A percentile compares a stretch with the other conserved stretches of the same genome.
phyloP scores from a whole-genome alignment of 805 yeast species.

The Saccharomycopsis guyanensis region DNA sequence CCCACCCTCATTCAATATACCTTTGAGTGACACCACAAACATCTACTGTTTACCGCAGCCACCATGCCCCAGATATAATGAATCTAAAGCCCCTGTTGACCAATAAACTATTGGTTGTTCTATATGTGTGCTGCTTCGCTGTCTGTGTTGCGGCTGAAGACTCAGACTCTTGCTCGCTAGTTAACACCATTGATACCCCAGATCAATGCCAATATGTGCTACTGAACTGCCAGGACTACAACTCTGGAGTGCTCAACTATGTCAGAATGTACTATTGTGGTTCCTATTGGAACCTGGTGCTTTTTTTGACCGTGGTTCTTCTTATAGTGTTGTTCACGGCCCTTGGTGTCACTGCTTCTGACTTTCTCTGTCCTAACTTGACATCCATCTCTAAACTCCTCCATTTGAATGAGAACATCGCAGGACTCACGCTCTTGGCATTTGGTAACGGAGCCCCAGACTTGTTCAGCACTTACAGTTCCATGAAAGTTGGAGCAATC shows the following conservation, averaged over 20 bases:
- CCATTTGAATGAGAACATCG: slow-evolving; percentile 63
- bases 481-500: slow-evolving; percentile 64
- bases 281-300: slow-evolving; percentile 2
- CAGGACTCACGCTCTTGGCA: slow-evolving; percentile 83
- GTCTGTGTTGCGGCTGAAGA: too few relatives aligned
- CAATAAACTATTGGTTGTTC: too few relatives aligned
- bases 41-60: too few relatives aligned
- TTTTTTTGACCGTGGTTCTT: slow-evolving; percentile 22
- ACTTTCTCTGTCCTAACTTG: slow-evolving; percentile 73
- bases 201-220: slow-evolving; percentile 35
- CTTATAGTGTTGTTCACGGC: slow-evolving; percentile 44
- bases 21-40: too few relatives aligned
- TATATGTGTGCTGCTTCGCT: too few relatives aligned
- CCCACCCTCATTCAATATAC: too few relatives aligned
- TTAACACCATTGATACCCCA: slow-evolving; percentile 3
- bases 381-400: slow-evolving; percentile 54
- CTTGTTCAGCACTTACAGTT: slow-evolving; percentile 74
- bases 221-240: slow-evolving; percentile 28
- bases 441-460: slow-evolving; percentile 93
- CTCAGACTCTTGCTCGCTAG: slow-evolving; percentile 8
- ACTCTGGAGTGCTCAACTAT: slow-evolving; percentile 34
- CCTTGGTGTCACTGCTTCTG: slow-evolving; percentile 76
- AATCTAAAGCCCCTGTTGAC: too few relatives aligned
- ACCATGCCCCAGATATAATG: too few relatives aligned
- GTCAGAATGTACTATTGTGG: slow-evolving; percentile 27